phyloP scores from a whole-genome alignment of 2,329 filamentous ascomycete species.

The Fusarium guadeloupense region DNA sequence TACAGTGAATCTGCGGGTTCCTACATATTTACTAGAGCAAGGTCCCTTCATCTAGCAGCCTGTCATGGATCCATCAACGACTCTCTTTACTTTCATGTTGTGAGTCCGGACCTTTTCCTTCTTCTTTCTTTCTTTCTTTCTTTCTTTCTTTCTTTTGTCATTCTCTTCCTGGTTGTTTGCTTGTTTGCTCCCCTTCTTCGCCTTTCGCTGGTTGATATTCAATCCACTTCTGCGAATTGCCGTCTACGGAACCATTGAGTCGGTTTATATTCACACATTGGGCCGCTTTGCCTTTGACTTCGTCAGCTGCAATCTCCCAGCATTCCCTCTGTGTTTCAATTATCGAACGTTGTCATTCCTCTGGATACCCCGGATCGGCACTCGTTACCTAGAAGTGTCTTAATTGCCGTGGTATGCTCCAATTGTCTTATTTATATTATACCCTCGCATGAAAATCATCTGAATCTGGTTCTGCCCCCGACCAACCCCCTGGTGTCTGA shows the following conservation, averaged over 20 bases:
- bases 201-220: slow-evolving; percentile 36
- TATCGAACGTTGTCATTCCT: slow-evolving; percentile 39
- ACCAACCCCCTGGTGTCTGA: slow-evolving; percentile 31
- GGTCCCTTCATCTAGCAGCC: slow-evolving; percentile 20
- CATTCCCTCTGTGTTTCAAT: slow-evolving; percentile 42
- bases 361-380: slow-evolving; percentile 33
- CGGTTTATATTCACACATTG: slow-evolving; percentile 19
- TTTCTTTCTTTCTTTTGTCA: slow-evolving; percentile 31
- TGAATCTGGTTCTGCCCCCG: slow-evolving; percentile 35
- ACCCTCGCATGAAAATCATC: slow-evolving; percentile 33
- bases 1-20: slow-evolving; percentile 20
- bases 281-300: slow-evolving; percentile 18
- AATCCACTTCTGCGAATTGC: slow-evolving; percentile 16
- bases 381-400: slow-evolving; percentile 37
- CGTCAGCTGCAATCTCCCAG: slow-evolving; percentile 28
- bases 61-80: slow-evolving; percentile 68
- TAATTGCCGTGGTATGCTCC: slow-evolving; percentile 43
- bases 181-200: slow-evolving; percentile 25
- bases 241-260: slow-evolving; percentile 17
- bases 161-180: slow-evolving; percentile 13
- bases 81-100: slow-evolving; percentile 75
- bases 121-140: slow-evolving; percentile 13
- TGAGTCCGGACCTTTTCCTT: slow-evolving; percentile 58
- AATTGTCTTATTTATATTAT: slow-evolving; percentile 35
- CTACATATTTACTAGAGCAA: slow-evolving; percentile 41